Evolutionary conservation across 305 asterid species (phyloP).

Genomic region (Solanum hybrid): DNA sequence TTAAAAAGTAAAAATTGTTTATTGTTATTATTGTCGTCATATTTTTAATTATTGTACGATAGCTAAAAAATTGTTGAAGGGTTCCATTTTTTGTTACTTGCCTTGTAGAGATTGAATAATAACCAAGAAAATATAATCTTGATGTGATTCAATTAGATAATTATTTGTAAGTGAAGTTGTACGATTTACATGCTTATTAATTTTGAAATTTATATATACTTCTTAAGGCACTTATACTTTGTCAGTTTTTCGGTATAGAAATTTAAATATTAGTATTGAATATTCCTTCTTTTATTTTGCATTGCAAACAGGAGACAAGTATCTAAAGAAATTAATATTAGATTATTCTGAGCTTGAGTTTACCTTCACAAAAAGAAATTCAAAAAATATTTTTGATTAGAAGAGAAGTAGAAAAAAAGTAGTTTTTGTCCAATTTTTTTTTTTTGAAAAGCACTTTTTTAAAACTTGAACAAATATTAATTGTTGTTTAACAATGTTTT

Average conservation of each 20-base stretch:
- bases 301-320: slow-evolving; percentile 24
- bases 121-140: neutral
- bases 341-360: slow-evolving; percentile 29
- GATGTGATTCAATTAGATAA: neutral
- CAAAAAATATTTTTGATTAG: slow-evolving; percentile 6
- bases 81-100: neutral
- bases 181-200: neutral
- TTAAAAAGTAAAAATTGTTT: no score
- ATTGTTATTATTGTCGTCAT: neutral
- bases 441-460: neutral
- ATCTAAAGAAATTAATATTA: slow-evolving; percentile 16
- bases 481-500: neutral
- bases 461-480: neutral
- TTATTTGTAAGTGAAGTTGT: neutral
- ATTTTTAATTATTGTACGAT: neutral
- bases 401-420: neutral
- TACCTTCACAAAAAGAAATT: slow-evolving; percentile 10
- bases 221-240: neutral
- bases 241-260: neutral
- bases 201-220: neutral
- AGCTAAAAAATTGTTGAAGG: neutral
- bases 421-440: neutral
- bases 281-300: neutral
- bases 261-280: neutral
- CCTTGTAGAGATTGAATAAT: neutral